Evolutionary conservation across 495 filamentous ascomycete species (phyloP).

Genomic region (Neurospora sp.): DNA sequence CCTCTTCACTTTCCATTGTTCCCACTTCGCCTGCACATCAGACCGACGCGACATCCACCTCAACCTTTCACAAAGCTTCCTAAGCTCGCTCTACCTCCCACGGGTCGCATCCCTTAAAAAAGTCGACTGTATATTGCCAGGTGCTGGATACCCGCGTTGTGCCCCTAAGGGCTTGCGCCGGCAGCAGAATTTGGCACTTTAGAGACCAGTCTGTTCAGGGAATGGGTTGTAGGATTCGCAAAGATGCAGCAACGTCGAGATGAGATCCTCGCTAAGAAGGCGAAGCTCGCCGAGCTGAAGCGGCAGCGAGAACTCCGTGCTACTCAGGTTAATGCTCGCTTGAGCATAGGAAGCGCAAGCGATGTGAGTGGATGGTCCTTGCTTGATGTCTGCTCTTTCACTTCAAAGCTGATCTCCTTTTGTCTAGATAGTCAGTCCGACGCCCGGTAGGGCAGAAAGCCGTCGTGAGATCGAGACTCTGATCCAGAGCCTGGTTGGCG

Average conservation of each 20-base stretch:
- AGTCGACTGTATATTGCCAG: not conserved
- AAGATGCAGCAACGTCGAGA: constrained; percentile 78
- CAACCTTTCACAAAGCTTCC: not conserved
- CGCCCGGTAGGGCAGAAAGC: constrained; percentile 57
- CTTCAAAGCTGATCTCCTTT: constrained; percentile 44
- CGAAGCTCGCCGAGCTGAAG: constrained; percentile 91
- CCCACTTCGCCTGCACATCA: not conserved
- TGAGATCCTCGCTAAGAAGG: constrained; percentile 89
- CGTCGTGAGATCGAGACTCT: constrained; percentile 74
- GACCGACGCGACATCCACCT: not conserved
- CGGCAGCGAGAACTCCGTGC: constrained; percentile 75
- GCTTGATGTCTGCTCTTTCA: constrained; percentile 13
- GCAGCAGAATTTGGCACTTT: not conserved
- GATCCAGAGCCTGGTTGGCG: constrained; percentile 68
- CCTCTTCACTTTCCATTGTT: not conserved
- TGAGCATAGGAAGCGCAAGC: constrained; percentile 42
- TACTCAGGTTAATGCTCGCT: constrained; percentile 57
- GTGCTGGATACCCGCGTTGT: not conserved
- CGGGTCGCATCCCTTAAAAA: not conserved
- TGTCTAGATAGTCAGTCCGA: constrained; percentile 28
- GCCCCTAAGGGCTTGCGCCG: not conserved
- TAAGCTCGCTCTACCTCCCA: not conserved
- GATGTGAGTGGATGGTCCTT: constrained; percentile 32
- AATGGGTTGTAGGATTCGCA: constrained; percentile 29
- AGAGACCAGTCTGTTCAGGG: constrained; percentile 7